These are phyloP conservation scores for Alternaria gaisen DNA, from an alignment of 2,329 filamentous ascomycete genomes.

Conservation along the genomic window DNA sequence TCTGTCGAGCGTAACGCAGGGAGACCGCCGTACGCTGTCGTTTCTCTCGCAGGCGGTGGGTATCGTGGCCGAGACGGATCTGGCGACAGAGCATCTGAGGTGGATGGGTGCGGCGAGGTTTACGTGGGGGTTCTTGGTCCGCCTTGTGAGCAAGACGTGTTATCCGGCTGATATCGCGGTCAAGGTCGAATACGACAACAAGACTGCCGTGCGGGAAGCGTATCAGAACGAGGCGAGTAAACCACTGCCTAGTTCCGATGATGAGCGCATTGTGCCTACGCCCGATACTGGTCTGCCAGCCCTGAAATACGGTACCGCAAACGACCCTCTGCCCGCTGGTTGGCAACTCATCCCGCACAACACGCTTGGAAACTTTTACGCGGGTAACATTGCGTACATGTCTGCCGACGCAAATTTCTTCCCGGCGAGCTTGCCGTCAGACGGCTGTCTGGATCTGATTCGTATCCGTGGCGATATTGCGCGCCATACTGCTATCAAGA, in stretches of 20 bases:
- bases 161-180: constrained; percentile 92
- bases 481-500: constrained; percentile 70
- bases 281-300: constrained; percentile 66
- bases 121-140: constrained; percentile 81
- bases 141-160: constrained; percentile 76
- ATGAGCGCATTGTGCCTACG: constrained; percentile 35
- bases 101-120: constrained; percentile 94
- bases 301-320: constrained; percentile 80
- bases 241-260: constrained; percentile 22
- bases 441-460: constrained; percentile 87
- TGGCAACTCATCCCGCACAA: constrained; percentile 80
- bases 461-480: constrained; percentile 80
- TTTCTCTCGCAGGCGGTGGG: constrained; percentile 92
- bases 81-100: constrained; percentile 87
- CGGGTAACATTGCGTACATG: constrained; percentile 95
- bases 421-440: constrained; percentile 79
- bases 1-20: constrained; percentile 86
- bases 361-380: constrained; percentile 90
- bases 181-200: constrained; percentile 81
- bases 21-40: constrained; percentile 75
- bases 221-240: constrained; percentile 61
- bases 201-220: constrained; percentile 75
- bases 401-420: constrained; percentile 88
- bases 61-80: constrained; percentile 87
- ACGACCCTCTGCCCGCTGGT: constrained; percentile 76